A percentile compares a stretch with the other conserved stretches of the same genome.
These are phyloP conservation scores for Leishmania mexicana DNA, from an alignment of 208 protist species.

Conservation along the genomic window DNA sequence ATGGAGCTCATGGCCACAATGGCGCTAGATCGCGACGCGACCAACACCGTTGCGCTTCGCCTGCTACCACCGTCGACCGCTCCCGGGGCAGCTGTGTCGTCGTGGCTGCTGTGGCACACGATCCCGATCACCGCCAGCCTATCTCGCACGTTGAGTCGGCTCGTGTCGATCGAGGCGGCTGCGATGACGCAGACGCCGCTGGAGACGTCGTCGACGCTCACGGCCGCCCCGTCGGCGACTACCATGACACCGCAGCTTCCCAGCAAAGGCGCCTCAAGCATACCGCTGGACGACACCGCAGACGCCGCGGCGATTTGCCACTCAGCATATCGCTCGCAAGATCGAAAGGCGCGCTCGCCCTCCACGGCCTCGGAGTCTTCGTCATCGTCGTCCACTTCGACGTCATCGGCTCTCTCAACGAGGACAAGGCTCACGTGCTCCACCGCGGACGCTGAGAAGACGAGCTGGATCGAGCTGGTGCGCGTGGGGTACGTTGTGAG, in stretches of 20 bases:
- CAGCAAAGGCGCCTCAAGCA: not conserved
- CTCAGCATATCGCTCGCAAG: not conserved
- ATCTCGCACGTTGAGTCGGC: slow-evolving; percentile 38
- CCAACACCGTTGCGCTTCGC: slow-evolving; percentile 39
- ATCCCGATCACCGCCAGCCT: slow-evolving; percentile 70
- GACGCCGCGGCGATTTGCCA: not conserved
- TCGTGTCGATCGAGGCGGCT: slow-evolving; percentile 34
- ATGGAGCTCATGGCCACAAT: slow-evolving; percentile 43
- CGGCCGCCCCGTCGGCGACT: not conserved
- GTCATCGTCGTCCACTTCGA: not conserved
- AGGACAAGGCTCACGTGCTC: not conserved
- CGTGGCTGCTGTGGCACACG: slow-evolving; percentile 65
- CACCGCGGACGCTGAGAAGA: not conserved
- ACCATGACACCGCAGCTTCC: not conserved
- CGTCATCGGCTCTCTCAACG: not conserved
- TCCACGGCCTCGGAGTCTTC: not conserved
- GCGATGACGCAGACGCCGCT: slow-evolving; percentile 1
- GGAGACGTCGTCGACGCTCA: not conserved
- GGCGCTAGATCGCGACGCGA: slow-evolving; percentile 61
- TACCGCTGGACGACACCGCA: not conserved
- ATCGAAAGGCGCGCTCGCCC: not conserved
- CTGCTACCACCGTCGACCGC: slow-evolving; percentile 35
- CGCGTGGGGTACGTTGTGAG: slow-evolving; percentile 67
- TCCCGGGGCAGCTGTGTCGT: slow-evolving; percentile 1
- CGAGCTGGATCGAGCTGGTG: slow-evolving; percentile 32